Percentiles rank a stretch among this genome's conserved stretches.
phyloP scores from a whole-genome alignment of 2,329 filamentous ascomycete genomes.

The Madurella mycetomatis region DNA sequence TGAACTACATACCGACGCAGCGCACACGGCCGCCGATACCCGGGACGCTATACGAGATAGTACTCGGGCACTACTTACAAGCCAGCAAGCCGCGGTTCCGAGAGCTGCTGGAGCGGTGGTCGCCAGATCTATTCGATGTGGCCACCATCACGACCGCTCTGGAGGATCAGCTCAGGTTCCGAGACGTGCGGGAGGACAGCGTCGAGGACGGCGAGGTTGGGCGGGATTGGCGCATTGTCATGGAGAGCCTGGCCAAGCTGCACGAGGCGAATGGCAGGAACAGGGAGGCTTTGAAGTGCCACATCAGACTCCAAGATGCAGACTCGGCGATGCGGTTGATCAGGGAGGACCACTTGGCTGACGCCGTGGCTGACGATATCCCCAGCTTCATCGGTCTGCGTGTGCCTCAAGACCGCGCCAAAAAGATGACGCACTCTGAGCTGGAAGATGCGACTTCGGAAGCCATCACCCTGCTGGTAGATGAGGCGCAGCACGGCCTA shows the following conservation, averaged over 20 bases:
- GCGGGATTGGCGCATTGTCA: slow-evolving; percentile 84
- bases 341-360: slow-evolving; percentile 81
- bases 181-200: slow-evolving; percentile 70
- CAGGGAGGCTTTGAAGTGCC: slow-evolving; percentile 80
- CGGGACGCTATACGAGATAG: slow-evolving; percentile 78
- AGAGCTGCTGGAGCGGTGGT: slow-evolving; percentile 77
- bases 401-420: slow-evolving; percentile 67
- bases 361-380: slow-evolving; percentile 85
- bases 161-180: slow-evolving; percentile 74
- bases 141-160: slow-evolving; percentile 71
- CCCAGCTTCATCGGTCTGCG: slow-evolving; percentile 81
- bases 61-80: slow-evolving; percentile 84
- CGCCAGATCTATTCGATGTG: slow-evolving; percentile 77
- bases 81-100: slow-evolving; percentile 70
- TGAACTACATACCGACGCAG: slow-evolving; percentile 71
- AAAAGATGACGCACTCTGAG: slow-evolving; percentile 62
- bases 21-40: slow-evolving; percentile 76
- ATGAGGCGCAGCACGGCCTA: slow-evolving; percentile 85
- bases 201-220: slow-evolving; percentile 68
- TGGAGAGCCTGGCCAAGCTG: slow-evolving; percentile 78
- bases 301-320: slow-evolving; percentile 86
- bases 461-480: slow-evolving; percentile 78
- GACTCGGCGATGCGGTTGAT: slow-evolving; percentile 85
- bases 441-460: slow-evolving; percentile 77
- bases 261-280: slow-evolving; percentile 77